These are phyloP conservation scores for Salix brachista DNA, from an alignment of 345 rosid genomes.

Conservation along the genomic window DNA sequence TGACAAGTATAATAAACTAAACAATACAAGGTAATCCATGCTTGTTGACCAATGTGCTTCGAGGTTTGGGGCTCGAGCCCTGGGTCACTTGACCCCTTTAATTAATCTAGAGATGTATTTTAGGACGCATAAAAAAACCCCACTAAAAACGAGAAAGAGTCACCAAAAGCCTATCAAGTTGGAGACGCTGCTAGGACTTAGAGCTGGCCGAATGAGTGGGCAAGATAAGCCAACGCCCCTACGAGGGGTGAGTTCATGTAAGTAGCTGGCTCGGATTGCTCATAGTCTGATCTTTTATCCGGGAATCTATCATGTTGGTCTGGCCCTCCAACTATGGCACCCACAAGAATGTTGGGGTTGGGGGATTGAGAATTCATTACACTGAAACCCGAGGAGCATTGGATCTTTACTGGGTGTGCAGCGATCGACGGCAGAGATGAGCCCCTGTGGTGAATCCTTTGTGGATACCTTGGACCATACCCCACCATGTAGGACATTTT, in stretches of 20 bases:
- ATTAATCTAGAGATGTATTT: slow-evolving; percentile 1
- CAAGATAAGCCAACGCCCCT: slow-evolving; percentile 33
- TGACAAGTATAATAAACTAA: neutral
- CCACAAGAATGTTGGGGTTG: slow-evolving; percentile 27
- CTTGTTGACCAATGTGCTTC: slow-evolving; percentile 27
- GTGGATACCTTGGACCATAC: slow-evolving; percentile 24
- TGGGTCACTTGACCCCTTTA: slow-evolving; percentile 10
- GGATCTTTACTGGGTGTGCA: slow-evolving; percentile 21
- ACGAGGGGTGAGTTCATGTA: slow-evolving; percentile 27
- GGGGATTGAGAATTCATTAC: slow-evolving; percentile 20
- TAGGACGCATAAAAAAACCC: neutral
- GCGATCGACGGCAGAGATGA: slow-evolving; percentile 24
- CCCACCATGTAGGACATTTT: slow-evolving; percentile 32
- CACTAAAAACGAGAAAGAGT: neutral
- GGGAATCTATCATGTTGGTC: slow-evolving; percentile 25
- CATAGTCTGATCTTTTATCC: slow-evolving; percentile 25
- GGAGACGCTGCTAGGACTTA: slow-evolving; percentile 5
- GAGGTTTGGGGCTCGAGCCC: slow-evolving; percentile 38
- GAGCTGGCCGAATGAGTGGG: slow-evolving; percentile 84
- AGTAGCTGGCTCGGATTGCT: slow-evolving; percentile 29
- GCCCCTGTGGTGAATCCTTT: slow-evolving; percentile 29
- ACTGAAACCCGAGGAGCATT: slow-evolving; percentile 19
- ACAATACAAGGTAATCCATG: slow-evolving; percentile 12
- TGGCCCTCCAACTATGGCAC: slow-evolving; percentile 28
- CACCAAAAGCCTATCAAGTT: neutral